phyloP scores from a whole-genome alignment of 2,329 filamentous ascomycete genomes.

The Colletotrichum sp. region DNA sequence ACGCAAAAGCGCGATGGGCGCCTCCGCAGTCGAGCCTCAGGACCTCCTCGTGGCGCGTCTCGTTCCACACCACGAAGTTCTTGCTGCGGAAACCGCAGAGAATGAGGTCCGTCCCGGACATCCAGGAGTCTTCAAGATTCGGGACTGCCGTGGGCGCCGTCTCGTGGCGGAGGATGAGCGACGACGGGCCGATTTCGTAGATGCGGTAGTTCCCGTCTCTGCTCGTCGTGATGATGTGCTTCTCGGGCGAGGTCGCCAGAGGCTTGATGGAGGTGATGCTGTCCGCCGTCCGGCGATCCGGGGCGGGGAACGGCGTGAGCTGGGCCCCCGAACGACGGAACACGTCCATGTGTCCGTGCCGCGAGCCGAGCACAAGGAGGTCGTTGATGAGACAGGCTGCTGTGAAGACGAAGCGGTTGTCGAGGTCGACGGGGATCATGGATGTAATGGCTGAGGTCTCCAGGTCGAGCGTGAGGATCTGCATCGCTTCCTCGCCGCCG shows the following conservation, averaged over 20 bases:
- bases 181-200: conserved; percentile 49
- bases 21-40: conserved; percentile 83
- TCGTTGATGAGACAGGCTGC: conserved; percentile 46
- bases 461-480: conserved; percentile 45
- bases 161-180: conserved; percentile 70
- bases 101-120: conserved; percentile 63
- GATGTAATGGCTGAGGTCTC: conserved; percentile 30
- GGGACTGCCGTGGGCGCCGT: conserved; percentile 74
- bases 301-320: conserved; percentile 34
- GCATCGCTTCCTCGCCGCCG: conserved; percentile 45
- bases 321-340: conserved; percentile 32
- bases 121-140: conserved; percentile 76
- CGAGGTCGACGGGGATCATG: conserved; percentile 41
- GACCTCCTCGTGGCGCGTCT: conserved; percentile 71
- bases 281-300: conserved; percentile 55
- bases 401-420: conserved; percentile 55
- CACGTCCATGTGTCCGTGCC: conserved; percentile 54
- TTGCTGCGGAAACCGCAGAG: conserved; percentile 84
- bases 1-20: conserved; percentile 78
- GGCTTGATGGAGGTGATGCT: conserved; percentile 72
- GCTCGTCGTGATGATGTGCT: conserved; percentile 73
- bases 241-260: conserved; percentile 38
- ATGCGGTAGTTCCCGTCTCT: conserved; percentile 80
- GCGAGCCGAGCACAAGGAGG: conserved; percentile 59
- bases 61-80: conserved; percentile 83